A percentile compares a stretch with the other conserved stretches of the same genome.
Evolutionary conservation across 2,329 filamentous ascomycete genomes (phyloP).

Genomic region (Colletotrichum chrysophilum): DNA sequence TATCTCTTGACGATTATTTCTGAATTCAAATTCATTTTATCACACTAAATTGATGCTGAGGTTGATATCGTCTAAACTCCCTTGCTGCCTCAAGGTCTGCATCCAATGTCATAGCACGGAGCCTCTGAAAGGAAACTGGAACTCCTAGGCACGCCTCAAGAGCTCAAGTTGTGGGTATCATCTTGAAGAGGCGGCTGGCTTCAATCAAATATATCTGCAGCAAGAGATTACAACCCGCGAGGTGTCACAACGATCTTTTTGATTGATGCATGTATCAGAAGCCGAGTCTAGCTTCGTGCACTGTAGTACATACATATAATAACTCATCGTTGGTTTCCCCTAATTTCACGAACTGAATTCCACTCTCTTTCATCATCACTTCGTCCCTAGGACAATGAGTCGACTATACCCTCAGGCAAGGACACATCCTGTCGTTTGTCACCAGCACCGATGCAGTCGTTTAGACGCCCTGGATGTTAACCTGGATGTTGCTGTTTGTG

Average conservation of each 20-base stretch:
- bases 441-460: neutral
- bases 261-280: neutral
- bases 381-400: accelerated
- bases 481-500: neutral
- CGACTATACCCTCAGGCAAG: neutral
- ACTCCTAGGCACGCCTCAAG: accelerated
- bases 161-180: accelerated
- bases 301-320: neutral
- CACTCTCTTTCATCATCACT: neutral
- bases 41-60: accelerated
- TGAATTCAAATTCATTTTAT: accelerated
- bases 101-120: accelerated
- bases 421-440: accelerated
- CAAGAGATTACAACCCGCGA: accelerated
- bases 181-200: neutral
- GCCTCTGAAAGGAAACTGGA: neutral
- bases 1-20: neutral
- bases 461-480: neutral
- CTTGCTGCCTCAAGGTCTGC: neutral
- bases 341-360: neutral
- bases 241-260: accelerated
- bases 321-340: accelerated
- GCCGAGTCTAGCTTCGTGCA: accelerated
- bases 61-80: accelerated
- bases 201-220: accelerated